Percentiles rank a stretch among this genome's conserved stretches.
These are phyloP conservation scores for Lactarius deliciosus DNA, from an alignment of 768 basidiomycete genomes.

Conservation along the genomic window DNA sequence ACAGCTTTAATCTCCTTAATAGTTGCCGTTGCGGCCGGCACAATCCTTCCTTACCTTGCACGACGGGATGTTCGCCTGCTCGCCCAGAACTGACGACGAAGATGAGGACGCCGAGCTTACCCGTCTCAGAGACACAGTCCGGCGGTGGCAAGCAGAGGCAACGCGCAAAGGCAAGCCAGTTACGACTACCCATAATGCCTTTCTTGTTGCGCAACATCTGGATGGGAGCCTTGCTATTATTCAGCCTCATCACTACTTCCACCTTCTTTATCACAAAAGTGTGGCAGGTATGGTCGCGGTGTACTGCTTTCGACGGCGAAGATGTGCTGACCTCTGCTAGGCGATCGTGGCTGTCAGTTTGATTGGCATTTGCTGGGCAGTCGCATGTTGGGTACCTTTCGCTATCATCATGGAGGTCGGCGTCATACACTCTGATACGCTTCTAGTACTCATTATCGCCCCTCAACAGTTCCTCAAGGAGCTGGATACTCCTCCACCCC, in stretches of 20 bases:
- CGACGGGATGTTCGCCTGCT: constrained; percentile 80
- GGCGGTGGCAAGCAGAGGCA: constrained; percentile 84
- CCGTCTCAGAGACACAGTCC: constrained; percentile 68
- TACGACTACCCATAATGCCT: constrained; percentile 84
- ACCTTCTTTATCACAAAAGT: constrained; percentile 88
- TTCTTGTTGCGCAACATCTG: constrained; percentile 92
- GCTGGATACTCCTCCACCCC: constrained; percentile 16
- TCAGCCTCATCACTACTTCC: constrained; percentile 72
- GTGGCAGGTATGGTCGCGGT: constrained; percentile 46
- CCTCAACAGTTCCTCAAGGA: constrained; percentile 28
- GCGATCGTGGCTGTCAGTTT: constrained; percentile 81
- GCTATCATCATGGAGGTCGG: constrained; percentile 94
- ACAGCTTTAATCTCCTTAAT: constrained; percentile 17
- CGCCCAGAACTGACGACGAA: constrained; percentile 62
- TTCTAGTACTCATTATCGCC: constrained; percentile 1
- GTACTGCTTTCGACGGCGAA: not conserved
- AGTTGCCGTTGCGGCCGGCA: constrained; percentile 88
- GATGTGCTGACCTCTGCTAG: constrained; percentile 36
- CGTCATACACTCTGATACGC: not conserved
- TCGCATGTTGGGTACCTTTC: constrained; percentile 97
- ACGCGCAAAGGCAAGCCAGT: constrained; percentile 66
- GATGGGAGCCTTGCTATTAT: constrained; percentile 83
- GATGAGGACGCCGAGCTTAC: constrained; percentile 73
- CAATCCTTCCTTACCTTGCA: constrained; percentile 75
- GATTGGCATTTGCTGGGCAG: constrained; percentile 94